Conservation (phyloP, 2,329 filamentous ascomycete genomes). For the Podosphaera leucotricha region DNA sequence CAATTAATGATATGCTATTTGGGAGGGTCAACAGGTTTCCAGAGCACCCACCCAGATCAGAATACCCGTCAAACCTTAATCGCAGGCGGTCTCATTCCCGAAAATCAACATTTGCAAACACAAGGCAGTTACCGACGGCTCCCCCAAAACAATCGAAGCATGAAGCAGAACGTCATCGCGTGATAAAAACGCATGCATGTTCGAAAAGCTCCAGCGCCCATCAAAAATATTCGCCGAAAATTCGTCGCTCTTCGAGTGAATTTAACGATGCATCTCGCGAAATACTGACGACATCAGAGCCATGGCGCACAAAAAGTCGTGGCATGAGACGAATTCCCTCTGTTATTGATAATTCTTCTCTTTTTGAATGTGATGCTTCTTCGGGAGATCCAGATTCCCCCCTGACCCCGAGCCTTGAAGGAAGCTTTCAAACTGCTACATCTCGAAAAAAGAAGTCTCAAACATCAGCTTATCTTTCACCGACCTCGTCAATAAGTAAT, state of each 20-base stretch:
- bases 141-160: background rate
- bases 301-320: background rate
- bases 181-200: background rate
- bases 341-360: slow-evolving; percentile 31
- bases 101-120: background rate
- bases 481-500: slow-evolving; percentile 9
- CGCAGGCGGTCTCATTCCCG: slow-evolving; percentile 23
- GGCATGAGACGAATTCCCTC: slow-evolving; percentile 14
- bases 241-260: background rate
- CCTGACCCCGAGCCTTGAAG: slow-evolving; percentile 12
- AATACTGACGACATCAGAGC: background rate
- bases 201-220: background rate
- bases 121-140: background rate
- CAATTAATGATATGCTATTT: slow-evolving; percentile 42
- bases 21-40: slow-evolving; percentile 18
- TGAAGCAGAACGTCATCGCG: background rate
- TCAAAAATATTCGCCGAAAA: background rate
- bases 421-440: background rate
- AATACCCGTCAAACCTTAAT: slow-evolving; percentile 7
- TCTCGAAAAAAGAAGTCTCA: background rate
- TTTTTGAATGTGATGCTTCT: slow-evolving; percentile 31
- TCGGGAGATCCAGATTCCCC: slow-evolving; percentile 32
- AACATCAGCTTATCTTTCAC: background rate
- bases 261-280: background rate
- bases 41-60: slow-evolving; percentile 14